Percentiles rank a stretch among this genome's conserved stretches.
phyloP scores from a whole-genome alignment of 768 basidiomycete species.

The Leucocoprinus leucothites region DNA sequence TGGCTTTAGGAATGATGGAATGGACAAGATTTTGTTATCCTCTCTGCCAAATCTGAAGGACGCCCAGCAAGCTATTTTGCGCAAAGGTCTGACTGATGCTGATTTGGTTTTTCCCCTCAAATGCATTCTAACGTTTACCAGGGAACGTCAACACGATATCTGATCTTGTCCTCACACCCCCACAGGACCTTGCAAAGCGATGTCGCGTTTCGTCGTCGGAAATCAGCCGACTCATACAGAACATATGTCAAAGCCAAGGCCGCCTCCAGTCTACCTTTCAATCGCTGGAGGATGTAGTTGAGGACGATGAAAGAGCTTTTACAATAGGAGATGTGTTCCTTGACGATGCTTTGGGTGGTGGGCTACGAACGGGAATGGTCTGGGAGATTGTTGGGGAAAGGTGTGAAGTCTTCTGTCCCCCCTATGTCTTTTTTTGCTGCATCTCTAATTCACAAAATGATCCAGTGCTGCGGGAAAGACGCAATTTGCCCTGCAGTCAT shows the following conservation, averaged over 20 bases:
- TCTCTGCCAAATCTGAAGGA: conserved; percentile 12
- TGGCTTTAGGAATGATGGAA: conserved; percentile 6
- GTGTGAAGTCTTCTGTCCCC: conserved; percentile 48
- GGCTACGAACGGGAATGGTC: conserved; percentile 72
- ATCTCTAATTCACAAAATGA: no score
- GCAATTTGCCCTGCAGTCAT: conserved; percentile 83
- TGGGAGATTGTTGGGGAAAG: conserved; percentile 92
- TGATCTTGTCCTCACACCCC: conserved; percentile 48
- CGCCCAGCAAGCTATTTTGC: conserved; percentile 23
- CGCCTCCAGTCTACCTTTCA: conserved; percentile 32
- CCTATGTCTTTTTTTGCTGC: no score
- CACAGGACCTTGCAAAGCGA: conserved; percentile 52
- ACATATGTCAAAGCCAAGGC: conserved; percentile 37
- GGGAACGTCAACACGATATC: conserved; percentile 45
- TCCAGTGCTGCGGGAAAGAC: conserved; percentile 94
- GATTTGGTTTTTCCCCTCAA: no score
- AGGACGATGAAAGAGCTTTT: conserved; percentile 44
- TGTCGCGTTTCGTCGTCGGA: conserved; percentile 51
- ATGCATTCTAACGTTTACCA: conserved; percentile 18
- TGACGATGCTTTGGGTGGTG: conserved; percentile 74
- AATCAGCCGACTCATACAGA: conserved; percentile 46
- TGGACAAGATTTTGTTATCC: conserved; percentile 10
- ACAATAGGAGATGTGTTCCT: conserved; percentile 73
- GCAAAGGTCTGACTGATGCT: conserved; percentile 25
- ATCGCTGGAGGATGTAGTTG: conserved; percentile 36